phyloP scores from a whole-genome alignment of 2,329 filamentous ascomycete genomes.

The Trichophyton rubrum region DNA sequence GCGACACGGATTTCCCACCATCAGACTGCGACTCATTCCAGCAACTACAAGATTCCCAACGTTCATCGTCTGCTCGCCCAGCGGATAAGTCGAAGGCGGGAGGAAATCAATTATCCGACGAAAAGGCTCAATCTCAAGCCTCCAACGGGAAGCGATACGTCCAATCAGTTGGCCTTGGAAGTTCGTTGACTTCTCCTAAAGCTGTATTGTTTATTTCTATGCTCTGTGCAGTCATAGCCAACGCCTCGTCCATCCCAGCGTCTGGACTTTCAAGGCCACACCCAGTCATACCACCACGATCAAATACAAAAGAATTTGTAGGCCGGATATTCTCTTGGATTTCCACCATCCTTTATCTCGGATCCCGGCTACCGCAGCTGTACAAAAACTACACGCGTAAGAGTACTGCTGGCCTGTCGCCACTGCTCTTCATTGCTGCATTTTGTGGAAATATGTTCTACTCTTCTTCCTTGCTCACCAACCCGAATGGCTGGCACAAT shows the following conservation, averaged over 20 bases:
- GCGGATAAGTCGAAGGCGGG: slow-evolving; percentile 6
- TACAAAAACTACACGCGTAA: slow-evolving; percentile 52
- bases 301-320: slow-evolving; percentile 30
- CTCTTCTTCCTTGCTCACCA: slow-evolving; percentile 48
- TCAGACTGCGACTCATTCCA: slow-evolving; percentile 21
- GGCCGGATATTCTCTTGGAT: slow-evolving; percentile 45
- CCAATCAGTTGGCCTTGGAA: slow-evolving; percentile 18
- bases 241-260: slow-evolving; percentile 28
- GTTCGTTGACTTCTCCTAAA: slow-evolving; percentile 26
- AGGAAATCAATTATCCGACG: slow-evolving; percentile 20
- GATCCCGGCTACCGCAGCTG: slow-evolving; percentile 50
- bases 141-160: slow-evolving; percentile 20
- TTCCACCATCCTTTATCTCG: slow-evolving; percentile 46
- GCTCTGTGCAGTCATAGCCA: slow-evolving; percentile 33
- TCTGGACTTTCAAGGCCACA: slow-evolving; percentile 15
- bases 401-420: slow-evolving; percentile 51
- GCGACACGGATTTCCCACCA: slow-evolving; percentile 24
- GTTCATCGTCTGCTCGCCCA: slow-evolving; percentile 16
- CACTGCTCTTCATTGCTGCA: slow-evolving; percentile 51
- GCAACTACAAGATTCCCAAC: slow-evolving; percentile 12
- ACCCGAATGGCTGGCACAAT: slow-evolving; percentile 50
- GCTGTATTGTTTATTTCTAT: slow-evolving; percentile 35
- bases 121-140: slow-evolving; percentile 22
- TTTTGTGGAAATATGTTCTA: slow-evolving; percentile 59
- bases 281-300: slow-evolving; percentile 14